Evolutionary conservation across 2,329 filamentous ascomycete species (phyloP).

Genomic region (Fusarium stilboides): DNA sequence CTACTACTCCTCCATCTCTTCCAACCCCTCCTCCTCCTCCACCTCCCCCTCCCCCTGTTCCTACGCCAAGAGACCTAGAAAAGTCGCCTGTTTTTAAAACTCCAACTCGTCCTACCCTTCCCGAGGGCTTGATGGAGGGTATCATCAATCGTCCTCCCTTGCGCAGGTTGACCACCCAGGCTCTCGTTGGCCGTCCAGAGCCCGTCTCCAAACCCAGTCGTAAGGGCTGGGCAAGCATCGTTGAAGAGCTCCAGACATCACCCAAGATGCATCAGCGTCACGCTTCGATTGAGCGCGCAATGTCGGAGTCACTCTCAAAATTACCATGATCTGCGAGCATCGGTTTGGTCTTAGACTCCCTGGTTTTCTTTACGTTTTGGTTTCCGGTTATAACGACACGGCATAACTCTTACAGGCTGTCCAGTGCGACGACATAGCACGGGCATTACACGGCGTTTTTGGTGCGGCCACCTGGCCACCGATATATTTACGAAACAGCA

Average conservation of each 20-base stretch:
- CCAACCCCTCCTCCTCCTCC: constrained; percentile 46
- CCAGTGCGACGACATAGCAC: constrained; percentile 34
- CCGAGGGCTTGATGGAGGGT: constrained; percentile 61
- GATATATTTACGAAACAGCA: constrained; percentile 43
- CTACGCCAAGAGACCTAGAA: constrained; percentile 55
- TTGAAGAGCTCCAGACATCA: constrained; percentile 73
- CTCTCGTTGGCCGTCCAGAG: constrained; percentile 66
- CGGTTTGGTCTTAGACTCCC: constrained; percentile 24
- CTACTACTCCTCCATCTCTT: constrained; percentile 50
- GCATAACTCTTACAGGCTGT: constrained; percentile 40
- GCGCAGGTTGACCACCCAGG: constrained; percentile 68
- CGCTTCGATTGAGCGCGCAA: constrained; percentile 73
- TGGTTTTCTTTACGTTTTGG: constrained; percentile 42
- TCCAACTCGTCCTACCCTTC: constrained; percentile 55
- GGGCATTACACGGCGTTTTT: constrained; percentile 46
- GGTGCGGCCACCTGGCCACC: constrained; percentile 31
- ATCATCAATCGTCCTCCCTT: constrained; percentile 64
- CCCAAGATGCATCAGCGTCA: constrained; percentile 74
- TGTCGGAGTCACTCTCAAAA: constrained; percentile 57
- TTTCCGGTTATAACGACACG: constrained; percentile 35
- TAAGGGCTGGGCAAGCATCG: constrained; percentile 74
- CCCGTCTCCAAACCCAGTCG: constrained; percentile 60
- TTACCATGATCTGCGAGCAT: constrained; percentile 47
- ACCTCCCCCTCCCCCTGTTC: constrained; percentile 48
- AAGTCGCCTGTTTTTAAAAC: constrained; percentile 52